These are phyloP conservation scores for Fusarium goolgardi DNA, from an alignment of 2,329 filamentous ascomycete species.

Conservation along the genomic window DNA sequence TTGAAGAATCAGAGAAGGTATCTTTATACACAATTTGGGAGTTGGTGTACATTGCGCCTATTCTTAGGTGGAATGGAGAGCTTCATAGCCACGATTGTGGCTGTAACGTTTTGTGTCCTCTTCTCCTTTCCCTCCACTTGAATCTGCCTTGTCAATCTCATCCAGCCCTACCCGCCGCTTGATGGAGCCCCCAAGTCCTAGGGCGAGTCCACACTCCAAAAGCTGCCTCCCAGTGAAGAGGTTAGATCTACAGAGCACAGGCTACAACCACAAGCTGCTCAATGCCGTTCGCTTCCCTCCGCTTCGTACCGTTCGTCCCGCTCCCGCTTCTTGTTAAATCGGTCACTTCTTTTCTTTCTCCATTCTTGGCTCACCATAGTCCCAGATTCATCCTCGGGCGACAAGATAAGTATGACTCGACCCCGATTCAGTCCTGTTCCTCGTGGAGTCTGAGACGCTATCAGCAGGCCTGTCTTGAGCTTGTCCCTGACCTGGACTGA, in stretches of 20 bases:
- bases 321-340: constrained; percentile 34
- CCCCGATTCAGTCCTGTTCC: constrained; percentile 40
- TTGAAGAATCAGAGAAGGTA: neutral
- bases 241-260: constrained; percentile 2
- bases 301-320: constrained; percentile 47
- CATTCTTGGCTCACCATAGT: constrained; percentile 11
- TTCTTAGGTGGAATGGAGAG: constrained; percentile 13
- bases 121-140: neutral
- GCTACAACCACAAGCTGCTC: constrained; percentile 18
- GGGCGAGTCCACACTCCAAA: constrained; percentile 8
- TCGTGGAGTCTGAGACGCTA: constrained; percentile 56
- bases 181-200: constrained; percentile 14
- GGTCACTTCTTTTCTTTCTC: constrained; percentile 21
- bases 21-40: constrained; percentile 4
- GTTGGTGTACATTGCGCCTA: constrained; percentile 16
- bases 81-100: constrained; percentile 36
- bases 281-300: constrained; percentile 18
- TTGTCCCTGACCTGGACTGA: constrained; percentile 29
- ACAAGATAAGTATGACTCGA: constrained; percentile 45
- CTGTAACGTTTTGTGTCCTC: constrained; percentile 12
- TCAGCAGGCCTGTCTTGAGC: constrained; percentile 54
- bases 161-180: constrained; percentile 38
- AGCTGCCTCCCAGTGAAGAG: constrained; percentile 19
- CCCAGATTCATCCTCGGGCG: constrained; percentile 16
- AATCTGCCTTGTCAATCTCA: constrained; percentile 25